Evolutionary conservation across 2,329 filamentous ascomycete genomes (phyloP), one percentile per base, ranked within the genome.

Genomic region (Colletotrichum liaoningense): DNA sequence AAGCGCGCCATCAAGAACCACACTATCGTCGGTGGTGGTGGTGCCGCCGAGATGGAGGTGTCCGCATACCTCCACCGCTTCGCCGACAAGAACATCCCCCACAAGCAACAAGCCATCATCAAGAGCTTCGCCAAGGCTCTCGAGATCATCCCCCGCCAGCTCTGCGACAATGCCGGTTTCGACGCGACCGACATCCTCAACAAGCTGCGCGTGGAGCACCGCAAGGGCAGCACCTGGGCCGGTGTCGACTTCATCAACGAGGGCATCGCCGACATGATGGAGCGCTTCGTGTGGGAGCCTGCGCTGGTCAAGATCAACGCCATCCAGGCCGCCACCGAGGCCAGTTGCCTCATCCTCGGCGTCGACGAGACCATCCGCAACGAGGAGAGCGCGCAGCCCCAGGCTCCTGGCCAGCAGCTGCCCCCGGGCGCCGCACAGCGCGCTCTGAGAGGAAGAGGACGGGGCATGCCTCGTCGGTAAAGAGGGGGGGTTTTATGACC

Each of bases 341-440:
- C 97, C 26, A 94, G 93, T 78, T 99, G 97, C 86, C 86, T 99
- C 86, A 98, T 99, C 77, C 86, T 99, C 79, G 93, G 95, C 78
- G 97, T 99, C 69, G 97, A 99, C 81, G 97, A 99, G 91, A 99
- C 97, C 42, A 98, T 99, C 85, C 95, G 92, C 85, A 99, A 99
- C 85, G 95, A 99, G 87, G 95, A 98, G 87, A 97, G 94, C 79
- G 90, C 92, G 78, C 88, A 91, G 83, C 93, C 95, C 28, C 94
- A 97, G 83, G 95, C 91, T 9, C 96, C 96, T 0, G 89, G 91
- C 69, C 89, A 93, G 83, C 89, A 91, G 24, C 86, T 95, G 77
- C 94, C 93, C 5, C 92, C 93, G 1, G 94, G 93, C 77, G 95
- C 96, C 26, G 95, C 96, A 12, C 96, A 98, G 87, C 89, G 96